Evolutionary conservation across 306 rosid species (phyloP).

Genomic region (Vigna trinervia): DNA sequence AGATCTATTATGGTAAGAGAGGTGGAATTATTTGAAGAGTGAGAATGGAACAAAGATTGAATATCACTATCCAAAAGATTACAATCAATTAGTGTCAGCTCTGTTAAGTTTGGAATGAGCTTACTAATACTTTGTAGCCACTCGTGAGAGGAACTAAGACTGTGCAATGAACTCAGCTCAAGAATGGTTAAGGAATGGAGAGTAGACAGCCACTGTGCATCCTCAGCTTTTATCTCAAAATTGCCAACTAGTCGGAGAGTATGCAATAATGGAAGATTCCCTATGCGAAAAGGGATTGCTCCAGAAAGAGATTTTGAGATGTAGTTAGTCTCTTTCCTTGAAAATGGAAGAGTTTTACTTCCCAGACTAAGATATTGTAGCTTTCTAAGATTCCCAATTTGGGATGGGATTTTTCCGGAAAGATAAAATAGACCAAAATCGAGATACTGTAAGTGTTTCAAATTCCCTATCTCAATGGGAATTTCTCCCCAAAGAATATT

Average conservation of each 20-base stretch:
- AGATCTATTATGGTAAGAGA: too few species aligned
- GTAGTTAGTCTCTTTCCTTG: fast-evolving
- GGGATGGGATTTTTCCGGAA: background rate
- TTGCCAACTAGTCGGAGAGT: background rate
- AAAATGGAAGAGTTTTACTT: too few species aligned
- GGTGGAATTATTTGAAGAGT: too few species aligned
- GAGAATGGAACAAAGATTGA: too few species aligned
- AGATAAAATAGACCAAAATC: background rate
- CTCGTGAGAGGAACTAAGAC: background rate
- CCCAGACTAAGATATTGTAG: background rate
- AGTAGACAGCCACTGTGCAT: conserved; percentile 20
- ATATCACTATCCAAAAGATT: too few species aligned
- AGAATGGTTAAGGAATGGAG: conserved; percentile 20
- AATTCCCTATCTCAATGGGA: background rate
- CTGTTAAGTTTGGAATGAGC: too few species aligned
- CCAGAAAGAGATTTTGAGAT: background rate
- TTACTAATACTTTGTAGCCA: background rate
- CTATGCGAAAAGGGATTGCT: background rate
- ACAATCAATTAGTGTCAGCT: too few species aligned
- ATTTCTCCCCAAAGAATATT: background rate
- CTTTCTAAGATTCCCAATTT: background rate
- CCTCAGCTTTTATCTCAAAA: background rate
- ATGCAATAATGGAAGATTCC: conserved; percentile 7
- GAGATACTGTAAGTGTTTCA: background rate
- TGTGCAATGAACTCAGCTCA: background rate